Evolutionary conservation across 2,329 filamentous ascomycete genomes (phyloP), one percentile per base, ranked within the genome.

Genomic region (Grosmannia serpens): DNA sequence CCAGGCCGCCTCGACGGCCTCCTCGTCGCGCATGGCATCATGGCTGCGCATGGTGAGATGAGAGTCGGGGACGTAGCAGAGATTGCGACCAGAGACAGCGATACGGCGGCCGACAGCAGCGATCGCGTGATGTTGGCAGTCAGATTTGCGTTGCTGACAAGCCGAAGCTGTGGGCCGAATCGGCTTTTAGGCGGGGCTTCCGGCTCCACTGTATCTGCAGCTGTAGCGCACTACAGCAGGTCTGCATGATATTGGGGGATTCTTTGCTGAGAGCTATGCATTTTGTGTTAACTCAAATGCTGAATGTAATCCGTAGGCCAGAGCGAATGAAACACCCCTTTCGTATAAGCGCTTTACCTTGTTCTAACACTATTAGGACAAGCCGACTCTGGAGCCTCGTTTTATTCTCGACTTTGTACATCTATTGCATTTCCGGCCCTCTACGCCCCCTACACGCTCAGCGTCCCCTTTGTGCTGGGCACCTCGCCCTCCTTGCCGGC

Each of bases 401-500:
- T 20, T 50, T 22, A 52, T 46, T 52, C 8, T 54, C 6, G 33
- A 26, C 13, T 31, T 27, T 26, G 3, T 29, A 29, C 49, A 26
- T 26, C 46, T 24, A 49, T 24, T 41, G 38, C 8, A 5, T 44
- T 20, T 20, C 5, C 9, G 8, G 4, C 17, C 4, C 41, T 17
- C 6, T 15, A 41, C 13, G 38, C 41, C 3, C 17, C 13, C 47
- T 50, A 50, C 26, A 81, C 81, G 67, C 77, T 84, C 72, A 96
- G 71, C 38, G 95, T 95, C 13, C 92, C 92, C 81, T 97, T 97
- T 10, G 92, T 97, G 75, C 91, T 96, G 57, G 91, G 89, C 29
- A 97, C 85, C 78, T 99, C 94, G 3, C 90, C 91, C 73, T 95
- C 91, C 70, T 87, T 86, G 13, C 89, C 90, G 49, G 83, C 82